Percentiles rank a stretch among this genome's conserved stretches.
Conservation (phyloP, 495 filamentous ascomycete species). For the Neurospora intermedia region DNA sequence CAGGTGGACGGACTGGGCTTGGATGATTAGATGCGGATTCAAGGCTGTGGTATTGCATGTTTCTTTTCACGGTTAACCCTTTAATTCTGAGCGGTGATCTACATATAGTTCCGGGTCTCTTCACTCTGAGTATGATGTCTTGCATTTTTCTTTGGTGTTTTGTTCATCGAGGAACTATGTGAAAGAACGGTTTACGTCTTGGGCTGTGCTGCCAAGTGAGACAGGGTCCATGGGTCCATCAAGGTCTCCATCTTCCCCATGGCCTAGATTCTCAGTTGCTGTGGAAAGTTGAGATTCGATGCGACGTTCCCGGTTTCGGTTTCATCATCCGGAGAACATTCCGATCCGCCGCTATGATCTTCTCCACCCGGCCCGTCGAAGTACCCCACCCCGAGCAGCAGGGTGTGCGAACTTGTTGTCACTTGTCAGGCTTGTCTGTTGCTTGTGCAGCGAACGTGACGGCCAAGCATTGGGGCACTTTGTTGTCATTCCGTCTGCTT, state of each 20-base stretch:
- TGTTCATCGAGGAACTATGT: background rate
- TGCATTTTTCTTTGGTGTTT: background rate
- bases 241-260: background rate
- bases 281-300: background rate
- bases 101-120: background rate
- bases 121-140: background rate
- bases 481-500: background rate
- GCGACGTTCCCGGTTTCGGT: background rate
- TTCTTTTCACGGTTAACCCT: background rate
- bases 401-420: background rate
- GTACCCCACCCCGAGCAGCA: background rate
- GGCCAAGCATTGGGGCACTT: background rate
- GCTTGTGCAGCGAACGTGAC: background rate
- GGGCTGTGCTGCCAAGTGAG: background rate
- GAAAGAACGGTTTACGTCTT: background rate
- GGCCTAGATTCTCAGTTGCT: background rate
- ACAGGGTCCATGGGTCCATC: background rate
- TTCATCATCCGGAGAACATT: background rate
- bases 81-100: background rate
- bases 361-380: background rate
- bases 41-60: background rate
- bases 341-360: background rate
- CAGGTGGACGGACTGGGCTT: slow-evolving; percentile 31
- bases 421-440: background rate
- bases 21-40: slow-evolving; percentile 12